Percentiles rank a stretch among this genome's conserved stretches.
phyloP scores from a whole-genome alignment of 768 basidiomycete species.

The Fomitopsis serialis region DNA sequence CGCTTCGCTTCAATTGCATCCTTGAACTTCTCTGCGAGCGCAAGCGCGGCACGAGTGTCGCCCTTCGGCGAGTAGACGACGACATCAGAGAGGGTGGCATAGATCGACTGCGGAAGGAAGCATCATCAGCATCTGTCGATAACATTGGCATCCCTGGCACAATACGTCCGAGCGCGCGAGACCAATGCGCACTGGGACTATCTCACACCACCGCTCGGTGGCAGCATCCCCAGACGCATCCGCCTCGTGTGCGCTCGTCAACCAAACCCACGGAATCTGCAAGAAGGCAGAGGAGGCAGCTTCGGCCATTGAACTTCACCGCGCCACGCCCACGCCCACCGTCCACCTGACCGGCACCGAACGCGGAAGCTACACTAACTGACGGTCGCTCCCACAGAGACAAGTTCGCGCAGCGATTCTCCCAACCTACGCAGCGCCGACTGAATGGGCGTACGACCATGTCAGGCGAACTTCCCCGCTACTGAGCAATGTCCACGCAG shows the following conservation, averaged over 20 bases:
- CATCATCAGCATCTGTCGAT: conserved; percentile 6
- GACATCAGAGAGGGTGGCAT: conserved; percentile 84
- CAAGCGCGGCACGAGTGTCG: conserved; percentile 42
- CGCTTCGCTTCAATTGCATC: conserved; percentile 56
- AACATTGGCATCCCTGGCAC: not conserved
- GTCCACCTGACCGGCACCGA: not conserved
- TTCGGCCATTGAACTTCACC: not conserved
- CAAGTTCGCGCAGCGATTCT: not conserved
- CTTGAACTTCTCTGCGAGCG: conserved; percentile 61
- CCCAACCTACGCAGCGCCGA: not conserved
- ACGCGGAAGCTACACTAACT: not conserved
- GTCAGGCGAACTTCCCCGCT: not conserved
- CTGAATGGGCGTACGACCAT: not conserved
- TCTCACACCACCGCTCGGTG: too few relatives aligned
- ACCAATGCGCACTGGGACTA: too few relatives aligned
- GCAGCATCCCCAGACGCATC: not conserved
- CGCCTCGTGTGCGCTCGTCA: not conserved
- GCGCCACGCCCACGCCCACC: not conserved
- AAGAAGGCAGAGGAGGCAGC: not conserved
- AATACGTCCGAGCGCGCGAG: too few relatives aligned
- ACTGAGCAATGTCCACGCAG: too few relatives aligned
- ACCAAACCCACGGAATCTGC: not conserved
- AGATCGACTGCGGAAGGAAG: conserved; percentile 54
- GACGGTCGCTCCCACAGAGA: not conserved
- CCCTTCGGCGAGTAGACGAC: conserved; percentile 82